Evolutionary conservation across 352 stramenopile genomes (phyloP).

Genomic region (Phytopythium cucurbitacearum): DNA sequence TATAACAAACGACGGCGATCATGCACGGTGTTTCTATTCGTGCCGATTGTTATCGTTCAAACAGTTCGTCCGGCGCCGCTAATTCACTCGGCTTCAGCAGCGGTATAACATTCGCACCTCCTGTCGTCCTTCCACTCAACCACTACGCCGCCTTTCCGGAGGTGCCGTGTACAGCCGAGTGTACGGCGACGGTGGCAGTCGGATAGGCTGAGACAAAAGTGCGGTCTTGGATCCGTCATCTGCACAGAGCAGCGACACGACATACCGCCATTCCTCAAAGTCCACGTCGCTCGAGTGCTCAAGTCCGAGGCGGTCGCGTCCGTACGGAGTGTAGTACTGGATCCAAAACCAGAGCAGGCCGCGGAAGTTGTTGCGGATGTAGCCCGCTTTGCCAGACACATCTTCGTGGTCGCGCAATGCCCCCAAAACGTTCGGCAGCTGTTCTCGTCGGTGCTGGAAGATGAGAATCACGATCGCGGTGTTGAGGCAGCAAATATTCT

Average conservation of each 20-base stretch:
- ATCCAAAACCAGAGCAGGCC: conserved; percentile 94
- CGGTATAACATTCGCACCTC: too few relatives aligned
- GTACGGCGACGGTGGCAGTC: conserved; percentile 63
- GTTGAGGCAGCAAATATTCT: conserved; percentile 98
- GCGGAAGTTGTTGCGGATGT: conserved; percentile 89
- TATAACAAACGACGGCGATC: too few relatives aligned
- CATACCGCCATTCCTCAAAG: conserved; percentile 92
- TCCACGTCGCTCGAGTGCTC: conserved; percentile 94
- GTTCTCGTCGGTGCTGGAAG: conserved; percentile 88
- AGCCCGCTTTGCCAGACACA: conserved; percentile 53
- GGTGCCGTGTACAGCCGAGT: conserved; percentile 41
- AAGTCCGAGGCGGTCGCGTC: conserved; percentile 90
- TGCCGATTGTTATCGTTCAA: too few relatives aligned
- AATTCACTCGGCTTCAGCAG: too few relatives aligned
- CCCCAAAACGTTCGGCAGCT: conserved; percentile 68
- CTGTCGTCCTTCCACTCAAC: too few relatives aligned
- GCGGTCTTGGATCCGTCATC: conserved; percentile 89
- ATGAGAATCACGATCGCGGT: conserved; percentile 95
- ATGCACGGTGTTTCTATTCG: too few relatives aligned
- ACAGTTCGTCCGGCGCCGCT: too few relatives aligned
- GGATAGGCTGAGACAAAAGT: conserved; percentile 53
- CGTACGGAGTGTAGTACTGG: conserved; percentile 94
- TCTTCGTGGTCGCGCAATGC: conserved; percentile 67
- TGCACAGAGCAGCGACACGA: conserved; percentile 89
- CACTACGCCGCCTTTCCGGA: conserved; percentile 5